Conservation (phyloP, 106 monocot genomes). For the Agapanthus africanus region DNA sequence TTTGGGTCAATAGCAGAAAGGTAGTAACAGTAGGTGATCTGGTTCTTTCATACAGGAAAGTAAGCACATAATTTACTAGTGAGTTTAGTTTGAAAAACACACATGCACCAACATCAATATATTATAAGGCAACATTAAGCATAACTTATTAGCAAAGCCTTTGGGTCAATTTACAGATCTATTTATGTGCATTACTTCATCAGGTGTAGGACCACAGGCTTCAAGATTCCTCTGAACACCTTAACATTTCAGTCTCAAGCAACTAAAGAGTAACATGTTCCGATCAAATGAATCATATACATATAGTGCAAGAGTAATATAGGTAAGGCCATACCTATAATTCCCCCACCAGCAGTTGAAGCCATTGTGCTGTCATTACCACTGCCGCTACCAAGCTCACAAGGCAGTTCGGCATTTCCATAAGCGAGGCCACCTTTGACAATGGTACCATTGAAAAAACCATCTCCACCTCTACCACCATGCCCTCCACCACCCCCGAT, state of each 20-base stretch:
- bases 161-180: background rate
- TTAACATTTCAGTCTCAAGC: background rate
- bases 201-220: background rate
- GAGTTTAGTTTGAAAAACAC: background rate
- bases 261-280: no score
- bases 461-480: constrained; percentile 95
- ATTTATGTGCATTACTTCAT: background rate
- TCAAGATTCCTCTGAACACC: background rate
- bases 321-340: constrained; percentile 53
- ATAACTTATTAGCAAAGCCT: background rate
- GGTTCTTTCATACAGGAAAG: background rate
- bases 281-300: no score
- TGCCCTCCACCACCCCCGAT: constrained; percentile 91
- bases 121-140: background rate
- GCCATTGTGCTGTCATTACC: constrained; percentile 63
- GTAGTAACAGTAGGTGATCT: background rate
- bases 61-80: background rate
- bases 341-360: constrained; percentile 93
- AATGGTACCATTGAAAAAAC: constrained; percentile 35
- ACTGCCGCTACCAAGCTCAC: constrained; percentile 97
- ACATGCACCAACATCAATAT: background rate
- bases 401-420: constrained; percentile 75
- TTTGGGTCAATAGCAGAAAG: background rate
- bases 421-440: constrained; percentile 75
- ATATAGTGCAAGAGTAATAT: background rate